Evolutionary conservation across 768 basidiomycete species (phyloP), one percentile per base, ranked within the genome.

Genomic region (Termitomyces sp.): DNA sequence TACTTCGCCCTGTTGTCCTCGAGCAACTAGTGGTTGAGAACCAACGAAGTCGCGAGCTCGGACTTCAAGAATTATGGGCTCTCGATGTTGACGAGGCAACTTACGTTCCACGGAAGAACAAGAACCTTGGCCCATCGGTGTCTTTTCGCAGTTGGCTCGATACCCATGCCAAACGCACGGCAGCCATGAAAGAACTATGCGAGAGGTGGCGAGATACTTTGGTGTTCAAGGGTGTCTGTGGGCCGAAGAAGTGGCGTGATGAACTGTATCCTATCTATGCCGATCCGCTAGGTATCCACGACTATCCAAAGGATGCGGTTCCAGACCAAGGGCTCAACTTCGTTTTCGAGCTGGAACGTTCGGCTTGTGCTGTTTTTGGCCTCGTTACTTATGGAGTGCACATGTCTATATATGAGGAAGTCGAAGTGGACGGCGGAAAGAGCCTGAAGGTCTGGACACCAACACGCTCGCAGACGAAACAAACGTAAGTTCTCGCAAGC

Each of bases 381-480:
- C 69, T 95, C 7, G 79, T 91, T 49, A 97, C 95, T 0, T 94
- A 90, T 62, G 96, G 97, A 0, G 89, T 96, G 2, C 97, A 98
- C 68, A 82, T 95, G 85, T 90, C 83, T 18, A 81, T 86, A 50
- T 92, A 83, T 64, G 78, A 82, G 40, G 76, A 80, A 58, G 54
- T 56, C 11, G 52, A 60, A 12, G 61, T 61, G 3, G 68, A 71
- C 29, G 76, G 76, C 38, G 54, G 64, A 18, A 74, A 68, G 38
- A 70, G 67, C 11, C 67, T 88, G 65, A 77, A 73, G 56, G 73
- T 97, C 2, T 98, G 97, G 96, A 85, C 94, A 1, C 94, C 97
- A 1, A 88, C 85, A 9, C 80, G 97, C 13, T 80, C 92, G 1
- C 76, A 73, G 55, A 95, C 89, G 7, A 99, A 99, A 68, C 90